Evolutionary conservation across 202 grass and related monocot species (phyloP), one percentile per base, ranked within the genome.

Genomic region (Setaria viridis): DNA sequence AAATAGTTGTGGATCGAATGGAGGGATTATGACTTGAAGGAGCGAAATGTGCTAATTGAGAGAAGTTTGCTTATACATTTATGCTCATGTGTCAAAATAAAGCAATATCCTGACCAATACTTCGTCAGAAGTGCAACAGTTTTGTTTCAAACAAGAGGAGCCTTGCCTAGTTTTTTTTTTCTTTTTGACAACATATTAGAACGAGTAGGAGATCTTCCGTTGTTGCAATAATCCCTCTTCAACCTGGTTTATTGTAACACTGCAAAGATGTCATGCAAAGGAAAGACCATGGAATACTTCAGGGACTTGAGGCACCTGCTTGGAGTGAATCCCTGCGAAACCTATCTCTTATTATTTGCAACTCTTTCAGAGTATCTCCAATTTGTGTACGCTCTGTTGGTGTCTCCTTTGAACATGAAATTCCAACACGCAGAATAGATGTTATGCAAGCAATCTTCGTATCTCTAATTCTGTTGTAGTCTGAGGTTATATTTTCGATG

Each of bases 361-460:
- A 49, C 45, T 80, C 81, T 45, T 49, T 74, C 54, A 42, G 17
- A 33, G 78, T 82, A 46, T 68, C 70, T 25, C 50, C 77, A 10
- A 81, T 89, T n/a, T 62, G 58, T 72, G 63, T n/a, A 9, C 77
- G 53, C 7, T 85, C 67, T 3, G 33, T 71, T 55, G 87, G 63
- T 35, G 47, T 32, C 73, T 64, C 77, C 12, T 77, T 46, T 17
- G 82, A 85, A 8, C 87, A 89, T 3, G 9, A 79, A 10, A 89
- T 59, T 16, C 82, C 82, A 62, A 85, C n/a, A 32, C 6, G 10
- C 7, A 85, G 50, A 29, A 81, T 57, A 39, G 78, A 85, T 45
- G 33, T 37, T 30, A 82, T 35, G 42, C 78, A 89, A 48, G 30
- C 1, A 55, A 70, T 71, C 56, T 16, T 37, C 3, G 20, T 32